These are phyloP conservation scores for Begonia masoniana DNA, from an alignment of 306 rosid genomes.

Conservation along the genomic window DNA sequence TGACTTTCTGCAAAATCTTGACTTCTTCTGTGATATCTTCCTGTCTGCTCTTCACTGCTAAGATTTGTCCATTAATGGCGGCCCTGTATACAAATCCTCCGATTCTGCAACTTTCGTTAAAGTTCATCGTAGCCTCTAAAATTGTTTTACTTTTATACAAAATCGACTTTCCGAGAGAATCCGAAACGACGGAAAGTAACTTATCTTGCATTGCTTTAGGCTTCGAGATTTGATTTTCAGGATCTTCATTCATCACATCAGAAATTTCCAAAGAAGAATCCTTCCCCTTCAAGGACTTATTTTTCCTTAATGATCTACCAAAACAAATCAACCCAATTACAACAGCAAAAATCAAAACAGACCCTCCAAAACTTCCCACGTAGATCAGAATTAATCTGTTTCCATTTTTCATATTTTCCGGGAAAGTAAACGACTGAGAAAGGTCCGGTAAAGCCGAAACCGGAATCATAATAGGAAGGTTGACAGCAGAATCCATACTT, in stretches of 20 bases:
- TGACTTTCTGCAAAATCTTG: conserved; percentile 63
- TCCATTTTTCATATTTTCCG: conserved; percentile 6
- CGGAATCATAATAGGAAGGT: conserved; percentile 45
- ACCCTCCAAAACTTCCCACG: conserved; percentile 25
- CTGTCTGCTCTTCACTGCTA: conserved; percentile 43
- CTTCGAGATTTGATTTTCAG: not conserved
- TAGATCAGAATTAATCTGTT: conserved; percentile 15
- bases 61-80: conserved; percentile 29
- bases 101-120: conserved; percentile 37
- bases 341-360: conserved; percentile 17
- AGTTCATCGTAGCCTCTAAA: conserved; percentile 55
- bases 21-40: conserved; percentile 57
- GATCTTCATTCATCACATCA: conserved; percentile 10
- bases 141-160: conserved; percentile 35
- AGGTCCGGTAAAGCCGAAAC: conserved; percentile 41
- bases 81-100: conserved; percentile 65
- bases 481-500: conserved; percentile 21
- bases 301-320: conserved; percentile 18
- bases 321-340: conserved; percentile 10
- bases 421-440: conserved; percentile 16
- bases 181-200: conserved; percentile 60
- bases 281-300: conserved; percentile 16
- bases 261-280: conserved; percentile 26
- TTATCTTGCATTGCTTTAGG: conserved; percentile 12
- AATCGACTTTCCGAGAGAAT: conserved; percentile 55